Conservation (phyloP, 352 stramenopile genomes). For the Globisporangium nagaii region DNA sequence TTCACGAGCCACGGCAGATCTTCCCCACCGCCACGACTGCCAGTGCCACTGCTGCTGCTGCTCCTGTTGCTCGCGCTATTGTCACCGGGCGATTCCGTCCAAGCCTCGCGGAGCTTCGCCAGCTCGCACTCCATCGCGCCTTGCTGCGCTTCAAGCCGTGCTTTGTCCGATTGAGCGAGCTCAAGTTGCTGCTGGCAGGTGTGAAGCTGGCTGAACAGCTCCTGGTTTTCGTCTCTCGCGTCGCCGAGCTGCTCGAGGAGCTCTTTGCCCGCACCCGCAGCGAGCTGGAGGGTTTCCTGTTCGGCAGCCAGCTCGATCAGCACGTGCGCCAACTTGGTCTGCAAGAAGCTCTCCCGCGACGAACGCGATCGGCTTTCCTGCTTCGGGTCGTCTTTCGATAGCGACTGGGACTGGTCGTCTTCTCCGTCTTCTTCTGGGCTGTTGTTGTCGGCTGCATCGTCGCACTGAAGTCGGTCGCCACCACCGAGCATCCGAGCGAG, state of each 20-base stretch:
- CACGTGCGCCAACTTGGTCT: slow-evolving; percentile 26
- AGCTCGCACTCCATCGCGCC: slow-evolving; percentile 19
- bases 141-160: slow-evolving; percentile 22
- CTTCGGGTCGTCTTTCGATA: neutral
- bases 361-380: neutral
- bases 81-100: neutral
- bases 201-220: slow-evolving; percentile 22
- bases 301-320: slow-evolving; percentile 38
- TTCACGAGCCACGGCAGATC: neutral
- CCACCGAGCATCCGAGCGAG: slow-evolving; percentile 11
- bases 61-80: neutral
- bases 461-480: slow-evolving; percentile 1
- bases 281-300: slow-evolving; percentile 39
- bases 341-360: slow-evolving; percentile 23
- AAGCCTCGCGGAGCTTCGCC: neutral
- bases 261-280: slow-evolving; percentile 40
- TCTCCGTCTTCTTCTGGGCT: slow-evolving; percentile 15
- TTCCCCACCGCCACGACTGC: neutral
- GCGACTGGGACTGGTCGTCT: neutral
- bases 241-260: slow-evolving; percentile 36
- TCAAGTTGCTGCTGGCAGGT: slow-evolving; percentile 16
- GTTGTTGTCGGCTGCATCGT: slow-evolving; percentile 12
- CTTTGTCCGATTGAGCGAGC: slow-evolving; percentile 11
- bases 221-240: slow-evolving; percentile 20
- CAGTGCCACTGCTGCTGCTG: neutral